Evolutionary conservation across 352 stramenopile genomes (phyloP).

Genomic region (Pythium chondricola): DNA sequence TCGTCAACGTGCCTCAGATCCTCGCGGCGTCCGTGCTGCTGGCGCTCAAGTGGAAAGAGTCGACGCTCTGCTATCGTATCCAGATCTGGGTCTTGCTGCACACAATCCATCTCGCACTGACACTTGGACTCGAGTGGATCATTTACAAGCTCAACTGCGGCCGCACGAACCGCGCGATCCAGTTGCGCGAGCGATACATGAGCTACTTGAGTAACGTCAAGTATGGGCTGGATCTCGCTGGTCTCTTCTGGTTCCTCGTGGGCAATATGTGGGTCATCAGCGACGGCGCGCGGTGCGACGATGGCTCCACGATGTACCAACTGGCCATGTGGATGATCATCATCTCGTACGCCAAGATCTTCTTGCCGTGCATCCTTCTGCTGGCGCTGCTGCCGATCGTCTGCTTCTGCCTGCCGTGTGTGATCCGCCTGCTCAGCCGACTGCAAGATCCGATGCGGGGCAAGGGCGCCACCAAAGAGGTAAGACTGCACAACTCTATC

Average conservation of each 20-base stretch:
- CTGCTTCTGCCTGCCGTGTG: conserved; percentile 91
- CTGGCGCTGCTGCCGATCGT: conserved; percentile 87
- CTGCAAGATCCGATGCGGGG: conserved; percentile 84
- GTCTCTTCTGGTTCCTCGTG: conserved; percentile 84
- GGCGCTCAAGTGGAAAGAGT: conserved; percentile 56
- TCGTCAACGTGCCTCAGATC: conserved; percentile 77
- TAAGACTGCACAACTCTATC: conserved; percentile 10
- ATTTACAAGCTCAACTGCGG: conserved; percentile 68
- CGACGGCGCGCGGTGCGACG: conserved; percentile 72
- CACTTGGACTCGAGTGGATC: conserved; percentile 65
- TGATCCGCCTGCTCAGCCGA: conserved; percentile 88
- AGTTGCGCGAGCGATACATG: conserved; percentile 66
- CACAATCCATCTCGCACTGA: conserved; percentile 60
- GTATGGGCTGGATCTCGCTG: conserved; percentile 68
- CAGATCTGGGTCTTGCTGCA: conserved; percentile 81
- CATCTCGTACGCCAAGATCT: conserved; percentile 92
- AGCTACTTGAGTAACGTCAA: conserved; percentile 65
- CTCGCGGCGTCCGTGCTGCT: conserved; percentile 48
- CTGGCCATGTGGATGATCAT: conserved; percentile 89
- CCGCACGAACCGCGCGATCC: conserved; percentile 46
- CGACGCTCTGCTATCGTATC: conserved; percentile 76
- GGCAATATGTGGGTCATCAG: conserved; percentile 88
- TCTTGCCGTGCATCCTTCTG: conserved; percentile 87
- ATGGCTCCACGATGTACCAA: conserved; percentile 73
- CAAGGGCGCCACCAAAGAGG: conserved; percentile 81